phyloP scores from a whole-genome alignment of 768 basidiomycete genomes.

The Rhodocollybia butyracea region DNA sequence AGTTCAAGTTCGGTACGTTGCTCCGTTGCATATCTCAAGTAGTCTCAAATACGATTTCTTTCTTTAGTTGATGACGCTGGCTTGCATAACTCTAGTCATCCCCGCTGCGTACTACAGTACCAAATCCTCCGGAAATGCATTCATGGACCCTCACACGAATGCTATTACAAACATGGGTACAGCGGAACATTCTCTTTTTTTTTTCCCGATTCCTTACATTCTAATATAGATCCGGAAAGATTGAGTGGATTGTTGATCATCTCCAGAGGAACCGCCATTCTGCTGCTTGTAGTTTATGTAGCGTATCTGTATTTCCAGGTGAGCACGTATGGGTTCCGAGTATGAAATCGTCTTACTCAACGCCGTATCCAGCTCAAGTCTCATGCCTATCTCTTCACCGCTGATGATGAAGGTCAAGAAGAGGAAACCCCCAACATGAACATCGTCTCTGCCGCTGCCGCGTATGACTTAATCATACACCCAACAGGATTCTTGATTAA shows the following conservation, averaged over 20 bases:
- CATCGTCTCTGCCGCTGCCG: constrained; percentile 56
- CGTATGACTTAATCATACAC: constrained; percentile 31
- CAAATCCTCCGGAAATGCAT: constrained; percentile 7
- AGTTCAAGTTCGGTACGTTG: constrained; percentile 47
- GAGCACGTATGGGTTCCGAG: constrained; percentile 12
- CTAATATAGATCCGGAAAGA: constrained; percentile 22
- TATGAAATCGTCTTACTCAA: not conserved
- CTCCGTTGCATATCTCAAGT: not conserved
- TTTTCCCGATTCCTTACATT: constrained; percentile 9
- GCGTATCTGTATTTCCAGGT: constrained; percentile 78
- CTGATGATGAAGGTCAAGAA: constrained; percentile 33
- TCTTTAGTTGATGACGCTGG: constrained; percentile 74
- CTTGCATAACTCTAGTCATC: constrained; percentile 85
- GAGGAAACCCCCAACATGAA: constrained; percentile 58
- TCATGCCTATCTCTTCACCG: constrained; percentile 63
- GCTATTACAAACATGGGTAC: too few species aligned
- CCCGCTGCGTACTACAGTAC: constrained; percentile 81
- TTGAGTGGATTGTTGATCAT: constrained; percentile 62
- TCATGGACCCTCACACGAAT: not conserved
- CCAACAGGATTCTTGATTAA: not conserved
- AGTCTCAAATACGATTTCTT: constrained; percentile 3
- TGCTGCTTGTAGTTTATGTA: constrained; percentile 71
- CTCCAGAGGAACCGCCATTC: constrained; percentile 76
- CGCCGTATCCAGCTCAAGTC: constrained; percentile 62
- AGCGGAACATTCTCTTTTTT: too few species aligned